Evolutionary conservation across 441 rosid genomes (phyloP).

Genomic region (Macaranga tanarius): DNA sequence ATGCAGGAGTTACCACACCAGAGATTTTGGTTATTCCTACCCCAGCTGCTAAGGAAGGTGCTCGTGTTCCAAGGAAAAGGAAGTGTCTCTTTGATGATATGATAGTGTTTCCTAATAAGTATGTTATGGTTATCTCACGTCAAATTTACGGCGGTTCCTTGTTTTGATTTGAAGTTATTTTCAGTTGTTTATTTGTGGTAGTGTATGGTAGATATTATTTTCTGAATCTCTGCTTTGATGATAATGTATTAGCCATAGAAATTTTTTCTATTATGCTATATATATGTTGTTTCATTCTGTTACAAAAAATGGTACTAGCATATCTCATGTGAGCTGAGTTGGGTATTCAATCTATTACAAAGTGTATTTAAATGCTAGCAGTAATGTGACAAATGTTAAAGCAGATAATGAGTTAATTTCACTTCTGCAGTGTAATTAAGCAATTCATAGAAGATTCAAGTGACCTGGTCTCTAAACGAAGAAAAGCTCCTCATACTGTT

Average conservation of each 20-base stretch:
- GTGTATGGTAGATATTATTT: not conserved
- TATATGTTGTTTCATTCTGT: not conserved
- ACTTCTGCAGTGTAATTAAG: conserved; percentile 53
- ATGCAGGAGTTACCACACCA: conserved; percentile 45
- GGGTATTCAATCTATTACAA: not conserved
- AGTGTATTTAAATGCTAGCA: not conserved
- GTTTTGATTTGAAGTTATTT: not conserved
- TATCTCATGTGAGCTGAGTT: not conserved
- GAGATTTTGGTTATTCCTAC: conserved; percentile 52
- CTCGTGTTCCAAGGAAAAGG: conserved; percentile 48
- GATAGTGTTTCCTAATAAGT: conserved; percentile 63
- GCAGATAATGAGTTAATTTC: conserved; percentile 16
- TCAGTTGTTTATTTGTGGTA: not conserved
- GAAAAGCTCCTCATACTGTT: conserved; percentile 42
- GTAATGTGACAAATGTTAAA: not conserved
- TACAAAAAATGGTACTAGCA: not conserved
- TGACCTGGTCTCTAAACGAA: conserved; percentile 58
- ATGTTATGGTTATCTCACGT: conserved; percentile 15
- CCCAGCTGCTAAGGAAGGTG: conserved; percentile 58
- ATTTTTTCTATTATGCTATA: not conserved
- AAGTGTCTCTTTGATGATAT: conserved; percentile 62
- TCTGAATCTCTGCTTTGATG: conserved; percentile 3
- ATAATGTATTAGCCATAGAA: not conserved
- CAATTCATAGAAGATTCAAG: conserved; percentile 55
- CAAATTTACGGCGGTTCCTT: not conserved